Base-by-base conservation (phyloP, 441 rosid species). In the Brassica hybrid region DNA sequence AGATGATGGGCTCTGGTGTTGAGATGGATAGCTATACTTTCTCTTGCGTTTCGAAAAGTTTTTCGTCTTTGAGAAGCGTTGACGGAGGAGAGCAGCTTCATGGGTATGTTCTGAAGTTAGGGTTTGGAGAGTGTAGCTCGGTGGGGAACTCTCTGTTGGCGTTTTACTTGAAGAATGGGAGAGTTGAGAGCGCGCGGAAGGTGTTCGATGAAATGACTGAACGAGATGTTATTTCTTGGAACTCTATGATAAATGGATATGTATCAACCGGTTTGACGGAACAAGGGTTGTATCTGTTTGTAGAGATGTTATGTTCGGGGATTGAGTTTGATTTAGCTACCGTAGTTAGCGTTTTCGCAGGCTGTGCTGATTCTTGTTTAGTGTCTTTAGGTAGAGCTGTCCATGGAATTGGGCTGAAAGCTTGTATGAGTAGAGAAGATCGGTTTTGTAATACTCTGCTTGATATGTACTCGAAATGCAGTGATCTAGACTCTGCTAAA, bases 171-270 rank as follows among this genome's bases (percentile, higher is more conserved):
- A 92, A 80, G 84, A 72, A 61, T 32, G 17, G 76, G 73, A 85
- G 83, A 81, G 79, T 83, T 21, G 78, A 76, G 4, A 73, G 75
- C 7, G 97, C 97, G 43, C 81, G 65, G 7, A 85, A 88, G 71
- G 65, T 92, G 92, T 89, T 92, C n/a, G 94, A 90, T 36, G 80
- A 76, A 88, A 82, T 90, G 92, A 54, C 34, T 80, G 87, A 85
- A 7, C 27, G 90, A 78, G 95, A 90, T 86, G 82, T 87, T 18
- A 73, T 92, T 13, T 86, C 92, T 0, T 90, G 97, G 97, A 92
- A 89, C 52, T 86, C 90, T 0, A 88, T 90, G 80, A 84, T 86
- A 59, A 83, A 89, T 73, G 94, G 93, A 18, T 82, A 72, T 67
- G 79, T 86, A 0, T 81, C 84, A 2, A 86, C 82, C 43, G 85